These are phyloP conservation scores for Trichosporon sp. DNA, from an alignment of 1,284 basidiomycete genomes.

Conservation along the genomic window DNA sequence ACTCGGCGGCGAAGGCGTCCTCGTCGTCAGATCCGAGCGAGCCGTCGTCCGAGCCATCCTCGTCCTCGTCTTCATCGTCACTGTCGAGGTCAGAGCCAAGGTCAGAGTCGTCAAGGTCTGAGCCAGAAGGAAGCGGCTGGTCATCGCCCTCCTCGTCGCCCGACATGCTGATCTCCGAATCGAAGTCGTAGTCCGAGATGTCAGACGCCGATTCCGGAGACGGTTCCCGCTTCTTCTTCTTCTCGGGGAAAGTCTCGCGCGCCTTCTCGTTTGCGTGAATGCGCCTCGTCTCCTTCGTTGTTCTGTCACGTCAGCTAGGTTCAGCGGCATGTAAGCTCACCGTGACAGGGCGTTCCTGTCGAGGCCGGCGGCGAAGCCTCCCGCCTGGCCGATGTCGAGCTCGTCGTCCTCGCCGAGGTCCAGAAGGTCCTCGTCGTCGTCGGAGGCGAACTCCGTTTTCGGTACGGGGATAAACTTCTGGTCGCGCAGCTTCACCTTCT, in stretches of 20 bases:
- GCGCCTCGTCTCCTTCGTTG: constrained; percentile 47
- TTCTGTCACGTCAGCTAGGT: constrained; percentile 22
- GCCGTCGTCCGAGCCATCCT: constrained; percentile 21
- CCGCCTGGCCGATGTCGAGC: constrained; percentile 20
- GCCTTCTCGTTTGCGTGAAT: constrained; percentile 44
- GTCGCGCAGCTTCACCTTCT: constrained; percentile 49
- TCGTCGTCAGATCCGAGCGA: constrained; percentile 23
- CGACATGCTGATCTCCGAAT: constrained; percentile 36
- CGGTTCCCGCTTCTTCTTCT: constrained; percentile 30
- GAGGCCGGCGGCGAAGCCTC: constrained; percentile 37
- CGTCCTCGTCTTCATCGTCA: constrained; percentile 23
- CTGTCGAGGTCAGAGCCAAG: constrained; percentile 14
- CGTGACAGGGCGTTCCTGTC: constrained; percentile 41
- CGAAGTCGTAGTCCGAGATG: constrained; percentile 38
- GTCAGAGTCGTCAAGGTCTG: constrained; percentile 12
- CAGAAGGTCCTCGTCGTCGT: constrained; percentile 15
- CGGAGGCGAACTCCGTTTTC: constrained; percentile 31
- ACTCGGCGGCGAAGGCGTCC: constrained; percentile 17
- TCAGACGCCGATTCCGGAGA: constrained; percentile 28
- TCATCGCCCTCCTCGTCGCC: constrained; percentile 41
- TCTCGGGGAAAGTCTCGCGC: constrained; percentile 37
- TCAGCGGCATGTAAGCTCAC: constrained; percentile 24
- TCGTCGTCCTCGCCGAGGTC: constrained; percentile 30
- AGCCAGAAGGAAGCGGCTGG: constrained; percentile 21
- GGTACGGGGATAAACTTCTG: constrained; percentile 48